Conservation (phyloP, 805 yeast species). For the Saccharomycopsis guyanensis region DNA sequence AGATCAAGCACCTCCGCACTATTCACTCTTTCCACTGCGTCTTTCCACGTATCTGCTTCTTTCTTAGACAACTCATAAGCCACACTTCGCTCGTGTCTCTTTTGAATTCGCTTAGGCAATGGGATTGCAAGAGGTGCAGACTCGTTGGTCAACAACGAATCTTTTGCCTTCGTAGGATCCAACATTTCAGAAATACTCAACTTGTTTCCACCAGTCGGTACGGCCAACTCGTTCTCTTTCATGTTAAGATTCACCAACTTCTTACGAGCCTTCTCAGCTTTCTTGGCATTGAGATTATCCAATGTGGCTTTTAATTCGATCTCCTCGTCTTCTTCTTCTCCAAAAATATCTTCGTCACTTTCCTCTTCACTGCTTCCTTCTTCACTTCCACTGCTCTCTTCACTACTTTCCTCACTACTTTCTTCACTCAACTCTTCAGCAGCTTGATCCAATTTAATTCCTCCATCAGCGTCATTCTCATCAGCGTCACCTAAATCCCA, state of each 20-base stretch:
- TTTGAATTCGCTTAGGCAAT: conserved; percentile 76
- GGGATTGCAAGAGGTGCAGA: conserved; percentile 63
- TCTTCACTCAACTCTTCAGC: conserved; percentile 19
- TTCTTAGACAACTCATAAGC: conserved; percentile 86
- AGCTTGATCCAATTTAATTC: conserved; percentile 20
- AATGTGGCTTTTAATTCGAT: conserved; percentile 45
- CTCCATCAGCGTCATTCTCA: conserved; percentile 30
- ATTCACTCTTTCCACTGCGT: conserved; percentile 59
- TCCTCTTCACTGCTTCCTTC: conserved; percentile 24
- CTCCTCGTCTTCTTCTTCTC: conserved; percentile 40
- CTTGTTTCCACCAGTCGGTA: conserved; percentile 48
- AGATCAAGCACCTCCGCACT: conserved; percentile 58
- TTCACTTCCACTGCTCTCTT: conserved; percentile 8
- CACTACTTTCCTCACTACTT: conserved; percentile 4
- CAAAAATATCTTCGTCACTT: conserved; percentile 21
- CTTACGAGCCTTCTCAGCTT: conserved; percentile 32
- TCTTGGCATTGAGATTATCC: conserved; percentile 31
- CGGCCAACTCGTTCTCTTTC: conserved; percentile 61
- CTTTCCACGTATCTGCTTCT: conserved; percentile 85
- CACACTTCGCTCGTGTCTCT: conserved; percentile 77
- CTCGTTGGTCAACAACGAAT: conserved; percentile 33
- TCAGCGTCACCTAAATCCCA: conserved; percentile 77
- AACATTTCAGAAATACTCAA: conserved; percentile 71
- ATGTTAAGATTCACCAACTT: conserved; percentile 44
- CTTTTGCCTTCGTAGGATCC: conserved; percentile 36